Evolutionary conservation across 352 stramenopile species (phyloP), one percentile per base, ranked within the genome.

Genomic region (Bremia lactucae): DNA sequence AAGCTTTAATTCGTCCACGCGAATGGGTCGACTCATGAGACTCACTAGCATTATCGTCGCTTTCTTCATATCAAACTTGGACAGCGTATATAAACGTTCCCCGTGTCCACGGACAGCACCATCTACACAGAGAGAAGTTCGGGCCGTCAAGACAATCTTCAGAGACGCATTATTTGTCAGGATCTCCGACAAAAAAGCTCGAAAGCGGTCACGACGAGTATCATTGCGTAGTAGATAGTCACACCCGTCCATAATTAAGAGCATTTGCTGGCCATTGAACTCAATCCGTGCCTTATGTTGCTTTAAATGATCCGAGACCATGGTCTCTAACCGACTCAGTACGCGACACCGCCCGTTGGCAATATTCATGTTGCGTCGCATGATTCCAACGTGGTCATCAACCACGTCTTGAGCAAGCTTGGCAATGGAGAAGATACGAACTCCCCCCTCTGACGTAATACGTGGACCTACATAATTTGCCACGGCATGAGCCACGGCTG

Each of bases 401-500:
- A 68, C 57, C 48, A 85, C 65, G 28, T 82, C 70, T 49, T 72
- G 59, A 4, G 60, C 73, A 36, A 87, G 61, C 38, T 63, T 75
- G 9, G 54, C 39, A 0, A 90, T 60, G 7, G 67, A 79, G 43
- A 90, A 79, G 22, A 87, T 72, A 18, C 69, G 69, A 3, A 87
- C 77, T 6, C 75, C 73, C 23, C 70, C 78, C 34, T 85, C 63
- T 0, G 67, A 71, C 13, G 73, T 85, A 21, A 82, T 71, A n/a
- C 78, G 68, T 2, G 78, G 74, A n/a, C 73, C 72, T 13, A 90
- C 73, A 26, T 90, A 90, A 36, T 84, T 80, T 6, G 73, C 72
- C 4, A 83, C 70, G 0, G 78, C 74, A 37, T 90, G 74, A 1
- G 78, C 72, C 0, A 87, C 65, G 0, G 74, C 62, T 8, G 78